These are phyloP conservation scores for Nicotiana undulata DNA, from an alignment of 257 asterid genomes.

Conservation along the genomic window DNA sequence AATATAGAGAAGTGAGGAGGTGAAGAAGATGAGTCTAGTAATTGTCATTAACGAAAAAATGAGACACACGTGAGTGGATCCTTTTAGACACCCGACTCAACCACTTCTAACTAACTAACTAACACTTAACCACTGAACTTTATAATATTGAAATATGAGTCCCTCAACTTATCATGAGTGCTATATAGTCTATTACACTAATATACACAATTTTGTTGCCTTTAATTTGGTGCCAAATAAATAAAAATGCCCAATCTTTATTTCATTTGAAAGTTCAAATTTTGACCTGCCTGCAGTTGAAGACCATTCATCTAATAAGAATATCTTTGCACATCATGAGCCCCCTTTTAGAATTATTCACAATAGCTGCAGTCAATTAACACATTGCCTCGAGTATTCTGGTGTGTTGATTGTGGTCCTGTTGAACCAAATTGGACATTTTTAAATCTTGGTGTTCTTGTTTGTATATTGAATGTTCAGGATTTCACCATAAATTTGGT, in stretches of 20 bases:
- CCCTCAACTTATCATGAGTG: no score
- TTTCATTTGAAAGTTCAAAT: conserved; percentile 81
- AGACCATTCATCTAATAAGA: conserved; percentile 73
- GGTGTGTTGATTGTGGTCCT: conserved; percentile 97
- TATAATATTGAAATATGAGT: no score
- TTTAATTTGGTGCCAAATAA: neutral
- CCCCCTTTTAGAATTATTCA: conserved; percentile 53
- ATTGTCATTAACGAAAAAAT: no score
- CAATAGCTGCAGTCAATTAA: conserved; percentile 84
- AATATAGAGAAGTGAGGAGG: no score
- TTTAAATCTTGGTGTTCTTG: conserved; percentile 86
- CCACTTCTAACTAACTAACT: no score
- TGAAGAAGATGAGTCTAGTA: no score
- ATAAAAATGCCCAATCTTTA: neutral
- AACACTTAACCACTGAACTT: no score
- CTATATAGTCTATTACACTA: no score
- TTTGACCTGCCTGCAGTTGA: conserved; percentile 78
- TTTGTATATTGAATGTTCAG: conserved; percentile 94
- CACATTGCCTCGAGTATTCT: conserved; percentile 62
- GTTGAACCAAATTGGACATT: conserved; percentile 98
- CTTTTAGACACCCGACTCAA: no score
- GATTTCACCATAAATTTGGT: conserved; percentile 97
- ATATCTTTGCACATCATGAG: conserved; percentile 49
- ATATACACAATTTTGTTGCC: neutral
- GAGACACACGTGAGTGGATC: no score